These are phyloP conservation scores for Erysimum cheiri DNA, from an alignment of 441 rosid genomes.

Conservation along the genomic window DNA sequence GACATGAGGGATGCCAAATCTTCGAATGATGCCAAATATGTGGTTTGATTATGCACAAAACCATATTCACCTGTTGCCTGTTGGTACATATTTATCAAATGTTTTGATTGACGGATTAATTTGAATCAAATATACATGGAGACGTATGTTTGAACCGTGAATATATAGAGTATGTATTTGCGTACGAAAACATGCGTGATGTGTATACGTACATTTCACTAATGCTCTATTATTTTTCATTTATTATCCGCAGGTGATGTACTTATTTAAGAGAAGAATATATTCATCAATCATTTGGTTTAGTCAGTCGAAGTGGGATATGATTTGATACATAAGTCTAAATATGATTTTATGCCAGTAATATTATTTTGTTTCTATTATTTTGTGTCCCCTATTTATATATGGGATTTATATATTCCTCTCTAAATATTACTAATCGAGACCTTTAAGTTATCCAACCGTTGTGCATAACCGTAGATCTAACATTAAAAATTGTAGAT, in stretches of 20 bases:
- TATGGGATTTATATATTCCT: slow-evolving; percentile 15
- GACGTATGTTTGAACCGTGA: neutral
- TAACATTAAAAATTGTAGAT: neutral
- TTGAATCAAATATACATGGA: slow-evolving; percentile 4
- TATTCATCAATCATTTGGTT: slow-evolving; percentile 37
- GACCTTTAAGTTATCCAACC: slow-evolving; percentile 1
- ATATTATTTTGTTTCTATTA: slow-evolving; percentile 24
- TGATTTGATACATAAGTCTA: slow-evolving; percentile 31
- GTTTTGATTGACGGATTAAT: no score
- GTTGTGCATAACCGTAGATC: neutral
- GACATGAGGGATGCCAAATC: slow-evolving; percentile 1
- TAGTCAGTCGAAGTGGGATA: slow-evolving; percentile 29
- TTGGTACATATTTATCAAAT: neutral
- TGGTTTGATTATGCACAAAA: slow-evolving; percentile 11
- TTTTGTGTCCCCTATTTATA: no score
- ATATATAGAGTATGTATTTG: neutral
- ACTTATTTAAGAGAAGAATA: slow-evolving; percentile 29
- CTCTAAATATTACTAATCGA: no score
- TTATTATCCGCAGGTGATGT: slow-evolving; percentile 8
- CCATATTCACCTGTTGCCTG: neutral
- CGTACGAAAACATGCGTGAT: neutral
- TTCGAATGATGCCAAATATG: slow-evolving; percentile 4
- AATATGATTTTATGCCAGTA: slow-evolving; percentile 26
- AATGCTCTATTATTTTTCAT: neutral
- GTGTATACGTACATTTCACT: neutral